phyloP scores from a whole-genome alignment of 2,329 filamentous ascomycete species.

The Dactylellina sp. region DNA sequence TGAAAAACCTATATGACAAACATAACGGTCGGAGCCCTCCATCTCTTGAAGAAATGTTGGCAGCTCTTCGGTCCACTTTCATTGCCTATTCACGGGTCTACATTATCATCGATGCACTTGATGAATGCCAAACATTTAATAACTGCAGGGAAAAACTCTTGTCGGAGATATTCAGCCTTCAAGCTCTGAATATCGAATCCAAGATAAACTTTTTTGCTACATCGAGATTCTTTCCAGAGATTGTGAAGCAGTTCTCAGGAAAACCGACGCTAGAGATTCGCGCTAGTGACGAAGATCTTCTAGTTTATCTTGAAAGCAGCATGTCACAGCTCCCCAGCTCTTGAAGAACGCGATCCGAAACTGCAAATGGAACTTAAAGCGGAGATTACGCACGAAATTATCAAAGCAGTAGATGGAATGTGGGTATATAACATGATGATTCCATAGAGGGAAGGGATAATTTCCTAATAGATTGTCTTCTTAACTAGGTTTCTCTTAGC shows the following conservation, averaged over 20 bases:
- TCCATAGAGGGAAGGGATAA: background rate
- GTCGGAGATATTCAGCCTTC: slow-evolving; percentile 8
- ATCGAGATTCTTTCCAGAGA: slow-evolving; percentile 55
- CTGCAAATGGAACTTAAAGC: background rate
- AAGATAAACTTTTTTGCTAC: slow-evolving; percentile 26
- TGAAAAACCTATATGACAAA: slow-evolving; percentile 61
- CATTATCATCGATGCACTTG: slow-evolving; percentile 61
- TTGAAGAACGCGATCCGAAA: background rate
- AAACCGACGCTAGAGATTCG: slow-evolving; percentile 6
- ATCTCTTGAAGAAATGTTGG: background rate
- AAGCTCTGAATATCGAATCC: slow-evolving; percentile 27
- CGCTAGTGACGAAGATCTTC: slow-evolving; percentile 13
- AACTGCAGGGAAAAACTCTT: slow-evolving; percentile 6
- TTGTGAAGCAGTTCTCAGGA: background rate
- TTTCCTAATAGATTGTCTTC: background rate
- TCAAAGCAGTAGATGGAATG: slow-evolving; percentile 28
- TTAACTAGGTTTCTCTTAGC: slow-evolving; percentile 65
- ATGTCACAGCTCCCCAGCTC: slow-evolving; percentile 5
- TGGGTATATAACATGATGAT: slow-evolving; percentile 8
- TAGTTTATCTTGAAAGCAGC: slow-evolving; percentile 14
- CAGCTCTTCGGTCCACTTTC: background rate
- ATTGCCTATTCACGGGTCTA: slow-evolving; percentile 58
- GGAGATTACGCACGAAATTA: slow-evolving; percentile 5
- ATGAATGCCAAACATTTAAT: slow-evolving; percentile 60
- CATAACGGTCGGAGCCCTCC: background rate